A percentile compares a stretch with the other conserved stretches of the same genome.
Conservation (phyloP, 192 early-diverging fungal genomes). For the Allomyces macrogynus region DNA sequence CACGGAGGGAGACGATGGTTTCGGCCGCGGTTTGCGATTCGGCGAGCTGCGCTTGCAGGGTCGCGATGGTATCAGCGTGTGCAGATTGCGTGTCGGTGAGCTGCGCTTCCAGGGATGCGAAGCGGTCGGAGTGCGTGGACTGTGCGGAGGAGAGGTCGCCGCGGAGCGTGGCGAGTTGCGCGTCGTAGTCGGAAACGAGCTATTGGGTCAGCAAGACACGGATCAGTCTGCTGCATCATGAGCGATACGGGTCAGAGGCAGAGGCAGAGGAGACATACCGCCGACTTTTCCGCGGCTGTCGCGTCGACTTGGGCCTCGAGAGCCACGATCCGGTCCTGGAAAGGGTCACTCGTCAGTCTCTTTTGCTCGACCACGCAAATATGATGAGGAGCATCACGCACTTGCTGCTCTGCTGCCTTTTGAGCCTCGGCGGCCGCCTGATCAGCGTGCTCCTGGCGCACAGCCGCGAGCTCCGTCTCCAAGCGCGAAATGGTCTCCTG, state of each 20-base stretch:
- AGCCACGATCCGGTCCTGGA: slow-evolving; percentile 11
- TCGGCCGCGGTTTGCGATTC: slow-evolving; percentile 8
- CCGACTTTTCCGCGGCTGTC: slow-evolving; percentile 11
- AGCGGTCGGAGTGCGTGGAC: slow-evolving; percentile 6
- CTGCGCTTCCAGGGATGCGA: slow-evolving; percentile 8
- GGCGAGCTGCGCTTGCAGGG: slow-evolving; percentile 8
- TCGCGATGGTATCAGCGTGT: no score
- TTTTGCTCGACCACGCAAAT: slow-evolving; percentile 7
- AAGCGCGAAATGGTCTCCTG: slow-evolving; percentile 7
- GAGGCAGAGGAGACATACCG: neutral
- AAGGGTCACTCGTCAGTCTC: slow-evolving; percentile 8
- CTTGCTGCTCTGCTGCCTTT: slow-evolving; percentile 8
- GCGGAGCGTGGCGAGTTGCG: slow-evolving; percentile 7
- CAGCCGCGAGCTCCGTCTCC: slow-evolving; percentile 14
- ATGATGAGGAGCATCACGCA: neutral
- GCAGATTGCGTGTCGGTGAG: no score
- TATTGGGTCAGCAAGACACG: neutral
- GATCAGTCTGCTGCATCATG: no score
- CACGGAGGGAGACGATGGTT: no score
- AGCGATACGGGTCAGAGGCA: no score
- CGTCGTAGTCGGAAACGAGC: slow-evolving; percentile 10
- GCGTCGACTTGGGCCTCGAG: slow-evolving; percentile 10
- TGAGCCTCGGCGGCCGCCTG: slow-evolving; percentile 13
- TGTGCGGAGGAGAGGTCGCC: slow-evolving; percentile 6
- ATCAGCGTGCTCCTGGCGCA: slow-evolving; percentile 10